phyloP scores from a whole-genome alignment of 768 basidiomycete genomes.

The Scleroderma citrinum region DNA sequence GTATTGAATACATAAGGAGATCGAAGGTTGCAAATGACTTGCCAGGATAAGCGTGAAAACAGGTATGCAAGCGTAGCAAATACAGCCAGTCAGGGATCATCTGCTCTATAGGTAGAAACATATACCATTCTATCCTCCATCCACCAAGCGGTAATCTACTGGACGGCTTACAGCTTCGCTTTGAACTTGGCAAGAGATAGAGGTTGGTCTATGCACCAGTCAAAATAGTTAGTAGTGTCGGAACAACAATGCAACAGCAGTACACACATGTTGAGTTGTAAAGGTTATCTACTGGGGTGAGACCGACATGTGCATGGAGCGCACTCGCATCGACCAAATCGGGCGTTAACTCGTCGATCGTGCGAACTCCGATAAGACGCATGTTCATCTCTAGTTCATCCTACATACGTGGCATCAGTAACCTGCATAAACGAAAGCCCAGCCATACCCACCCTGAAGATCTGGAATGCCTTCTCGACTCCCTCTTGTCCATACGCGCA shows the following conservation, averaged over 20 bases:
- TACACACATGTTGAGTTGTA: constrained; percentile 30
- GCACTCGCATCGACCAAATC: constrained; percentile 71
- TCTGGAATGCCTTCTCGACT: constrained; percentile 71
- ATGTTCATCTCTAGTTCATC: constrained; percentile 97
- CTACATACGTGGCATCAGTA: constrained; percentile 31
- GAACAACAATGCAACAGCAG: background rate
- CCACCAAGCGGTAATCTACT: background rate
- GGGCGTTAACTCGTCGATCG: constrained; percentile 67
- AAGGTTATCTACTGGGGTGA: constrained; percentile 24
- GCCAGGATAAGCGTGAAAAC: too few relatives aligned
- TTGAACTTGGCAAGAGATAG: constrained; percentile 24
- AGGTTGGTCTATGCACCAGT: constrained; percentile 22
- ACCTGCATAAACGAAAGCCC: background rate
- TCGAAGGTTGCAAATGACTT: too few relatives aligned
- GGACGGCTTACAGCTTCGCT: constrained; percentile 10
- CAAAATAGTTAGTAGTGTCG: constrained; percentile 1
- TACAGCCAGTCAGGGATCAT: background rate
- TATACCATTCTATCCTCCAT: background rate
- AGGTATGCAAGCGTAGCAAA: background rate
- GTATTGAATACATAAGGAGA: too few relatives aligned
- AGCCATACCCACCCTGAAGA: constrained; percentile 48
- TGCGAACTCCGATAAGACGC: constrained; percentile 78
- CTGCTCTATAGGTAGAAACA: background rate
- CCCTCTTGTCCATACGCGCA: constrained; percentile 81
- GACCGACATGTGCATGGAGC: constrained; percentile 23